phyloP scores from a whole-genome alignment of 805 yeast genomes.

The Torulaspora gathmanii region DNA sequence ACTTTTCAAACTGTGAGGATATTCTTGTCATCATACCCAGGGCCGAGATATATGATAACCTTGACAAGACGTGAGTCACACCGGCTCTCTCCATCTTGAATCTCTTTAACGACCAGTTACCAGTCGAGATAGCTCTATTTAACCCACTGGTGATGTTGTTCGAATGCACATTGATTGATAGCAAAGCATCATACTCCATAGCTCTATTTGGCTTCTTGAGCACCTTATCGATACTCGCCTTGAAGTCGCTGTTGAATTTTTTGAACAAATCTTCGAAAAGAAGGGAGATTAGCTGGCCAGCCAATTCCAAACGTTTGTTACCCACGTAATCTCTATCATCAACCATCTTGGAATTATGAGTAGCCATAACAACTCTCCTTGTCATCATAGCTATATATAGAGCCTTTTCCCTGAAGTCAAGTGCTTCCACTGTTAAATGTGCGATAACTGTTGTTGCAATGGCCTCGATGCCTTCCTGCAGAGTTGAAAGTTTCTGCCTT shows the following conservation, averaged over 20 bases:
- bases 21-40: conserved; percentile 99
- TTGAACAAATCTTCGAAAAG: conserved; percentile 95
- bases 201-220: conserved; percentile 92
- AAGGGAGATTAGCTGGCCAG: conserved; percentile 94
- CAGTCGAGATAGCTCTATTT: conserved; percentile 95
- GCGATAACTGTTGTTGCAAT: conserved; percentile 95
- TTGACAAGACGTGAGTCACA: conserved; percentile 91
- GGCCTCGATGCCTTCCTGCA: conserved; percentile 96
- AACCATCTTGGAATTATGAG: conserved; percentile 90
- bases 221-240: conserved; percentile 89
- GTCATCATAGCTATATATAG: conserved; percentile 94
- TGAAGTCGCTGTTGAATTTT: conserved; percentile 91
- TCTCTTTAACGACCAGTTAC: conserved; percentile 97
- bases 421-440: conserved; percentile 77
- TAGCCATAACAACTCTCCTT: conserved; percentile 90
- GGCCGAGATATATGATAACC: conserved; percentile 90
- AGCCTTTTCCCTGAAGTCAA: conserved; percentile 92
- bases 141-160: conserved; percentile 91
- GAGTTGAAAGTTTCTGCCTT: conserved; percentile 72
- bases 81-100: conserved; percentile 99
- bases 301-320: conserved; percentile 92
- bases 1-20: conserved; percentile 97
- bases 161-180: conserved; percentile 85
- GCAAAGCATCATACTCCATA: conserved; percentile 87
- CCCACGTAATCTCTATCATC: conserved; percentile 99